Conservation (phyloP, 169 alveolate genomes). For the Plasmodium reichenowi region DNA sequence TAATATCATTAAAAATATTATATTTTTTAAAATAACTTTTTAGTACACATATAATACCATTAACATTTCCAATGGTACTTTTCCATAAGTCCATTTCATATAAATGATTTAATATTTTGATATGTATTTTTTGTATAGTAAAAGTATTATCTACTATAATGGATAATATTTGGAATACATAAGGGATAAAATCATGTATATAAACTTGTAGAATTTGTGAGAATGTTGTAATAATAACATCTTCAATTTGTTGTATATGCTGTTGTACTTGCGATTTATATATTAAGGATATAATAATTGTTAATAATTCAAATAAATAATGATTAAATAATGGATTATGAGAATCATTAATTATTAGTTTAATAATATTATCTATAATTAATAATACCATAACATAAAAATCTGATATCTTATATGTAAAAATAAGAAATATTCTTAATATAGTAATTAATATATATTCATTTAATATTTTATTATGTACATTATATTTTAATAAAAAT, state of each 20-base stretch:
- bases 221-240: slow-evolving; percentile 79
- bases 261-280: slow-evolving; percentile 42
- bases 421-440: slow-evolving; percentile 26
- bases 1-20: slow-evolving; percentile 81
- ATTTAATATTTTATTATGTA: slow-evolving; percentile 21
- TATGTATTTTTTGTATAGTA: slow-evolving; percentile 75
- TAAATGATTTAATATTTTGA: slow-evolving; percentile 79
- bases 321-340: slow-evolving; percentile 89
- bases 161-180: slow-evolving; percentile 82
- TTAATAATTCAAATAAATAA: slow-evolving; percentile 86
- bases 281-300: slow-evolving; percentile 77
- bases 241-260: slow-evolving; percentile 78
- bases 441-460: slow-evolving; percentile 59
- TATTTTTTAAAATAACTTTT: slow-evolving; percentile 85
- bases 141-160: slow-evolving; percentile 61
- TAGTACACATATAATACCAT: slow-evolving; percentile 87
- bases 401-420: slow-evolving; percentile 15
- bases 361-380: slow-evolving; percentile 54
- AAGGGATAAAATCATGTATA: slow-evolving; percentile 87
- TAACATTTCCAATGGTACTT: slow-evolving; percentile 83
- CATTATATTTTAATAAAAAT: slow-evolving; percentile 31
- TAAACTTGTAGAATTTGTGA: slow-evolving; percentile 85
- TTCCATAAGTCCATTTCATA: slow-evolving; percentile 79
- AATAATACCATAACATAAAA: neutral
- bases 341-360: slow-evolving; percentile 85